These are phyloP conservation scores for Gossypioides kirkii DNA, from an alignment of 345 rosid genomes.

Conservation along the genomic window DNA sequence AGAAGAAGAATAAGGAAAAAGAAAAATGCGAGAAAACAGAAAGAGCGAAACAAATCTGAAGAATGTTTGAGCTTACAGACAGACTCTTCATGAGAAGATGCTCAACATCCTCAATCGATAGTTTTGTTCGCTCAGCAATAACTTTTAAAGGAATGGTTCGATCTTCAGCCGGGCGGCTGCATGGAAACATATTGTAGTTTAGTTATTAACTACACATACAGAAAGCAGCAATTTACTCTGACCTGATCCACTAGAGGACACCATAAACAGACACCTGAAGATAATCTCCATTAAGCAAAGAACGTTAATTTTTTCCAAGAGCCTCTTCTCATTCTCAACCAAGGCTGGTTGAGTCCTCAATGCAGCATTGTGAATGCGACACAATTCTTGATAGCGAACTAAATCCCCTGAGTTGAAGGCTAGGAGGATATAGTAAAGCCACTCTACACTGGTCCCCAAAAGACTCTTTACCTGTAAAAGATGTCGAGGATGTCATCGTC, in stretches of 20 bases:
- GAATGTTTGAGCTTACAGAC: conserved; percentile 57
- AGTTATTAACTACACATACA: conserved; percentile 5
- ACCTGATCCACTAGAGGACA: background rate
- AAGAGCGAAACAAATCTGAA: background rate
- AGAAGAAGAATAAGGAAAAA: background rate
- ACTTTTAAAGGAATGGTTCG: conserved; percentile 75
- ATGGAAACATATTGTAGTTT: conserved; percentile 16
- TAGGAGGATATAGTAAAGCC: conserved; percentile 91
- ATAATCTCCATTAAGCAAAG: conserved; percentile 96
- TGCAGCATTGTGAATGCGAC: conserved; percentile 73
- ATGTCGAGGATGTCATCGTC: conserved; percentile 11
- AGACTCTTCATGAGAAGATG: conserved; percentile 96
- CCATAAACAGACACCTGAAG: conserved; percentile 60
- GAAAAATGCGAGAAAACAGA: background rate
- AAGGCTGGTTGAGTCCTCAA: conserved; percentile 88
- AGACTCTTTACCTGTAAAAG: conserved; percentile 79
- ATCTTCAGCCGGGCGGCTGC: conserved; percentile 95
- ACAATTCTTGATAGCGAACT: conserved; percentile 76
- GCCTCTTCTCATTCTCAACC: conserved; percentile 82
- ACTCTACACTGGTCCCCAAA: conserved; percentile 76
- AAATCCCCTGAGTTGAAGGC: conserved; percentile 91
- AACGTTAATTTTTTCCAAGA: conserved; percentile 91
- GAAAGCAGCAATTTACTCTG: background rate
- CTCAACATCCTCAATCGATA: conserved; percentile 81
- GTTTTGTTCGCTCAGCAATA: conserved; percentile 87